phyloP scores from a whole-genome alignment of 148 eudicot genomes.

The Beta vulgaris region DNA sequence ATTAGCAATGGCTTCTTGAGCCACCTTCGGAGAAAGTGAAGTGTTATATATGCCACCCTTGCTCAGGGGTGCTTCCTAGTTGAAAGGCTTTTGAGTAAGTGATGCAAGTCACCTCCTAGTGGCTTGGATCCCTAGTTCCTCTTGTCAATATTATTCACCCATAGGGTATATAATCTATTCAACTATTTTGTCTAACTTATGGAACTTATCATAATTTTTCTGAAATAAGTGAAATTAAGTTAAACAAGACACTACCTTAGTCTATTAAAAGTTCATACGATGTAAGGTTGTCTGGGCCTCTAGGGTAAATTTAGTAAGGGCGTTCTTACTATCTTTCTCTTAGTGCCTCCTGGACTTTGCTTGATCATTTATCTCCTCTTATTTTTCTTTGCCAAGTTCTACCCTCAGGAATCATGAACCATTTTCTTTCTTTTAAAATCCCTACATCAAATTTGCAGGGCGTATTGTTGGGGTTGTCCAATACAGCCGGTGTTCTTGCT shows the following conservation, averaged over 20 bases:
- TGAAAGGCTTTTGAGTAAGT: not conserved
- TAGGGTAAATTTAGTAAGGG: not conserved
- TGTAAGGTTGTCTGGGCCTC: not conserved
- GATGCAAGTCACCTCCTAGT: not conserved
- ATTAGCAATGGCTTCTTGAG: not conserved
- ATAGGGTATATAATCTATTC: no score
- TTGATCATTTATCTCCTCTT: not conserved
- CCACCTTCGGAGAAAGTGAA: not conserved
- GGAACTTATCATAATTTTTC: no score
- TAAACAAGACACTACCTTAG: not conserved
- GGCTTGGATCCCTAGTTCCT: not conserved
- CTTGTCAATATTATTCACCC: not conserved
- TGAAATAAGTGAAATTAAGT: not conserved
- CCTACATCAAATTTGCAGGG: slow-evolving; percentile 46
- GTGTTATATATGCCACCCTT: not conserved
- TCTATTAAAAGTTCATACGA: not conserved
- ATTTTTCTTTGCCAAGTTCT: not conserved
- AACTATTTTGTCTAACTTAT: no score
- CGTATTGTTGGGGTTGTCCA: slow-evolving; percentile 79
- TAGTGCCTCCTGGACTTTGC: not conserved
- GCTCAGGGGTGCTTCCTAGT: not conserved
- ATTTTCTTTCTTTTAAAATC: not conserved
- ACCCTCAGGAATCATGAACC: not conserved
- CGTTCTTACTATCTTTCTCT: not conserved
- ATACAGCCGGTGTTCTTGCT: slow-evolving; percentile 96